phyloP scores from a whole-genome alignment of 306 rosid genomes.

The Cotoneaster glaucophyllus region DNA sequence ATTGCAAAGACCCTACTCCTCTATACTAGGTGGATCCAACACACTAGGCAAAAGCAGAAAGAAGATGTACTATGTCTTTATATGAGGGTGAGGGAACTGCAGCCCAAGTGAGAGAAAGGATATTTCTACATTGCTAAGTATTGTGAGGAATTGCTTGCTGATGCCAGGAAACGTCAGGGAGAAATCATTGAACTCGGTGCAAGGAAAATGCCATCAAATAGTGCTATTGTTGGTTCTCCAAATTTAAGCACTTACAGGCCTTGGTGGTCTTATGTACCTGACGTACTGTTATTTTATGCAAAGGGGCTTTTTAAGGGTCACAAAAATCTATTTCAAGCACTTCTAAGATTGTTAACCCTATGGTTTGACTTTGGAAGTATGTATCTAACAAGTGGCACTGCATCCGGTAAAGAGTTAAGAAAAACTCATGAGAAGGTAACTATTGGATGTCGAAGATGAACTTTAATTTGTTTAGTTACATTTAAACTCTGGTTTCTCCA shows the following conservation, averaged over 20 bases:
- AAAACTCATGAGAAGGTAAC: conserved; percentile 53
- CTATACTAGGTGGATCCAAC: conserved; percentile 92
- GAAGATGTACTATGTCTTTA: conserved; percentile 82
- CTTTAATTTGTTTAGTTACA: conserved; percentile 17
- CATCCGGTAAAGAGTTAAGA: conserved; percentile 57
- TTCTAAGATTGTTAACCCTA: conserved; percentile 88
- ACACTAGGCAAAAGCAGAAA: conserved; percentile 98
- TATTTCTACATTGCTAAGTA: conserved; percentile 87
- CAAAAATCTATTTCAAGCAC: conserved; percentile 95
- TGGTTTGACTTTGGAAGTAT: conserved; percentile 97
- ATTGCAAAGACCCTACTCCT: conserved; percentile 88
- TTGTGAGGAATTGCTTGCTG: conserved; percentile 86
- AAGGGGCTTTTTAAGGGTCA: conserved; percentile 94
- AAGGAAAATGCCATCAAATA: conserved; percentile 40
- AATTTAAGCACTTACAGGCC: conserved; percentile 55
- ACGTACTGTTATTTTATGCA: conserved; percentile 85
- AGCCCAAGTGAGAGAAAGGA: conserved; percentile 96
- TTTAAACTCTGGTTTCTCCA: conserved; percentile 11
- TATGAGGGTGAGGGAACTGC: conserved; percentile 85
- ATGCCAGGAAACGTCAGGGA: conserved; percentile 95
- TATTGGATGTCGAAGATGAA: neutral
- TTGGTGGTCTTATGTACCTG: conserved; percentile 90
- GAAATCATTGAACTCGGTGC: conserved; percentile 55
- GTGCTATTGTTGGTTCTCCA: conserved; percentile 50
- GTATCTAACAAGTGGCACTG: conserved; percentile 55